A percentile compares a stretch with the other conserved stretches of the same genome.
These are phyloP conservation scores for Apiospora hydei DNA, from an alignment of 2,329 filamentous ascomycete genomes.

Conservation along the genomic window DNA sequence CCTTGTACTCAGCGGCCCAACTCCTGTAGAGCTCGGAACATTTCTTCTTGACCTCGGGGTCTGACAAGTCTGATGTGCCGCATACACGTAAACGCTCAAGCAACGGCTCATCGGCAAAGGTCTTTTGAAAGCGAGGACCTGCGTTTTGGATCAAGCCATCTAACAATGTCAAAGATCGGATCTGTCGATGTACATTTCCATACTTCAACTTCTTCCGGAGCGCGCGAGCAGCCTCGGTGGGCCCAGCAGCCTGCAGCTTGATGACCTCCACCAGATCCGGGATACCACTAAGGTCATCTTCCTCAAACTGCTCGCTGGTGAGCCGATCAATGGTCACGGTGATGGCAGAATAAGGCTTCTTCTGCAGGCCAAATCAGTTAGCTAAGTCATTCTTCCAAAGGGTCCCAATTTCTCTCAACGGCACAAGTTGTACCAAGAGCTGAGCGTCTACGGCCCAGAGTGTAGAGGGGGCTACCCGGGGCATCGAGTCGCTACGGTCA, in stretches of 20 bases:
- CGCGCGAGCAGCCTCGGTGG: conserved; percentile 87
- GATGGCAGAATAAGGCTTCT: conserved; percentile 92
- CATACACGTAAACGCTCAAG: conserved; percentile 90
- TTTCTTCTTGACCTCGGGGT: conserved; percentile 85
- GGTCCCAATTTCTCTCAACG: neutral
- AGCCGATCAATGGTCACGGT: conserved; percentile 91
- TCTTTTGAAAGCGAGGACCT: conserved; percentile 83
- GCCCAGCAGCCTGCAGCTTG: conserved; percentile 84
- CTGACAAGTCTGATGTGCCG: conserved; percentile 83
- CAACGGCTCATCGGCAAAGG: conserved; percentile 88
- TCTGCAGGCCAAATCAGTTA: conserved; percentile 46
- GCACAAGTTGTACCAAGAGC: neutral
- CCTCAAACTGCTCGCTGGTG: conserved; percentile 87
- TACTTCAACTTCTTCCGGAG: conserved; percentile 99
- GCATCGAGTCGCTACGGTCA: neutral
- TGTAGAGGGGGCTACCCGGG: neutral
- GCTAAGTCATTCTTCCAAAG: neutral
- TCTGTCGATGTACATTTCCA: conserved; percentile 89
- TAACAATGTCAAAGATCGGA: conserved; percentile 85
- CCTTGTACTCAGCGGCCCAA: conserved; percentile 86
- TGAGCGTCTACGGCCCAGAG: neutral
- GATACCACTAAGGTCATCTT: conserved; percentile 90
- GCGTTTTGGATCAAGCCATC: conserved; percentile 96
- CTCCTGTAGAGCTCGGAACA: conserved; percentile 85
- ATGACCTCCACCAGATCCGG: conserved; percentile 95